A percentile compares a stretch with the other conserved stretches of the same genome.
phyloP scores from a whole-genome alignment of 768 basidiomycete species.

The Ramaria rubella region DNA sequence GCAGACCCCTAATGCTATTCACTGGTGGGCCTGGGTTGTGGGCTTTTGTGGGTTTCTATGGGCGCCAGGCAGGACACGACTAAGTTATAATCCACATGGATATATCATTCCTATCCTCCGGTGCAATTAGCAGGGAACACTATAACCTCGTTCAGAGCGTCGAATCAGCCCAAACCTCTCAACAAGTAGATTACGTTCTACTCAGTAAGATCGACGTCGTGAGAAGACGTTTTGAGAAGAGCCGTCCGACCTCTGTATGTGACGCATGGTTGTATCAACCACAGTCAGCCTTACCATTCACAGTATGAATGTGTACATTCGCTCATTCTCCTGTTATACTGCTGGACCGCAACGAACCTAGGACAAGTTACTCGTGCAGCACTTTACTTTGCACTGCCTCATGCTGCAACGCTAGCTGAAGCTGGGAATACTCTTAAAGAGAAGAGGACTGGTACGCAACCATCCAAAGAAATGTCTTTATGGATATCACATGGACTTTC shows the following conservation, averaged over 20 bases:
- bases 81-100: too few species aligned
- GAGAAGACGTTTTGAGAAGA: slow-evolving; percentile 45
- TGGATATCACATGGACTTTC: not conserved
- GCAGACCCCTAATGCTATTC: too few species aligned
- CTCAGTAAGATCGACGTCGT: slow-evolving; percentile 51
- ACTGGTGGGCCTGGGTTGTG: too few species aligned
- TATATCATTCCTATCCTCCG: slow-evolving; percentile 73
- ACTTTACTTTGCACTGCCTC: slow-evolving; percentile 65
- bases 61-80: not conserved
- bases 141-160: slow-evolving; percentile 70
- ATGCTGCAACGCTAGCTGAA: slow-evolving; percentile 73
- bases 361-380: slow-evolving; percentile 36
- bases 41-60: not conserved
- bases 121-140: slow-evolving; percentile 68
- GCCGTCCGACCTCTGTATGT: slow-evolving; percentile 48
- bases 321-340: slow-evolving; percentile 66
- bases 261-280: not conserved
- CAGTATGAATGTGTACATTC: slow-evolving; percentile 63
- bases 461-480: not conserved
- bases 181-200: slow-evolving; percentile 56
- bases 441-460: slow-evolving; percentile 55
- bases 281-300: slow-evolving; percentile 8
- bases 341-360: slow-evolving; percentile 44
- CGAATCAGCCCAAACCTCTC: slow-evolving; percentile 51
- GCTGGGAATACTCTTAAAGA: slow-evolving; percentile 52